Base-by-base conservation (phyloP, 495 filamentous ascomycete species). In the Thozetella sp. region DNA sequence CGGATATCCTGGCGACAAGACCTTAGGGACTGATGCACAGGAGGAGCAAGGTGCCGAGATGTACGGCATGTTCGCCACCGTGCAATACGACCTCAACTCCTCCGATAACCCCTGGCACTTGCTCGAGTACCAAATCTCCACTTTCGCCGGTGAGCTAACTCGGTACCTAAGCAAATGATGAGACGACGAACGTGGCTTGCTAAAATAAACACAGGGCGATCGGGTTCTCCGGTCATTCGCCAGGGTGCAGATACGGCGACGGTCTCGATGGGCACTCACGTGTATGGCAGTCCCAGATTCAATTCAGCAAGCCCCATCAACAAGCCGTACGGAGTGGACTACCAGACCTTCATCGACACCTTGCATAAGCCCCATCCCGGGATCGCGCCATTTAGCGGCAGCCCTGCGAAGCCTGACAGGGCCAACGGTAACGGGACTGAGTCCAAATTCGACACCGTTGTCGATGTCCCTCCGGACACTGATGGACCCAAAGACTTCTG, bases 1-100 rank as follows among this genome's bases (percentile, higher is more conserved):
- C 22, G 76, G 73, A 48, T 79, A 77, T 66, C 76, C 75, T n/a
- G 75, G 63, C 30, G 76, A 79, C 57, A 63, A 67, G 58, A 24
- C 25, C 19, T 56, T 70, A 24, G 57, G 15, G 3, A n/a, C 37
- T 22, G 53, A 54, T 23, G 58, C 58, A 24, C 43, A 58, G 19
- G 53, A 63, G 30, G 75, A 79, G 59, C 60, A 68, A 45, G 75
- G 72, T 20, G 75, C 73, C 12, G 51, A 65, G 10, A 78, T 78
- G 75, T 76, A 74, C 43, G 75, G 77, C 53, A 58, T 71, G 59
- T 77, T 72, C 52, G 27, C 57, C 25, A 53, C 12, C 20, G 64
- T 60, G 1, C 25, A 64, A 17, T 77, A 62, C 57, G 68, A 71
- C 54, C 56, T 75, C 20, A 58, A 62, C 20, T 40, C 64, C 6